Percentiles rank a stretch among this genome's conserved stretches.
These are phyloP conservation scores for Celoporthe dispersa DNA, from an alignment of 2,329 filamentous ascomycete genomes.

Conservation along the genomic window DNA sequence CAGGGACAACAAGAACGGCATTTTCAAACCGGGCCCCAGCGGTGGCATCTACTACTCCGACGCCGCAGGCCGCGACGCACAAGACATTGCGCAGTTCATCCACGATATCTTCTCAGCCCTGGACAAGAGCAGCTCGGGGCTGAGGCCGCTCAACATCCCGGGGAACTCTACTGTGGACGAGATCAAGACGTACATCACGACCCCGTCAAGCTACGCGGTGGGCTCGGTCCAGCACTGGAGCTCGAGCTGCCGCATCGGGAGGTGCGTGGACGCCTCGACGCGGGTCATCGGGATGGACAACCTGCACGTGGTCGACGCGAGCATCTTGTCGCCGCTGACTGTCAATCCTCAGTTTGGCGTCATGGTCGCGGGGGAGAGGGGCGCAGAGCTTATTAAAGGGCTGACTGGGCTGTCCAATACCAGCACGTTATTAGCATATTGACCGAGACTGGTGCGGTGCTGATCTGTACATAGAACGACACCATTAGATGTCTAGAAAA, in stretches of 20 bases:
- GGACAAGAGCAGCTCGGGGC: conserved; percentile 38
- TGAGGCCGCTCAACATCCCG: conserved; percentile 54
- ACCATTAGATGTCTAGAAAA: background rate
- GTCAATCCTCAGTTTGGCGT: conserved; percentile 60
- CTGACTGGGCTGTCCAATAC: conserved; percentile 1
- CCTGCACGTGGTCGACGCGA: conserved; percentile 56
- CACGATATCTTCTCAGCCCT: conserved; percentile 53
- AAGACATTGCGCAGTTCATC: conserved; percentile 55
- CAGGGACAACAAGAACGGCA: conserved; percentile 39
- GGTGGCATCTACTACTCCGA: conserved; percentile 52
- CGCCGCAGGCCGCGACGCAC: conserved; percentile 46
- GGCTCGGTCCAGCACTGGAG: conserved; percentile 59
- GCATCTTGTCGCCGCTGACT: conserved; percentile 54
- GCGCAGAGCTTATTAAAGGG: conserved; percentile 49
- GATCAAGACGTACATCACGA: conserved; percentile 55
- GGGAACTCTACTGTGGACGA: conserved; percentile 50
- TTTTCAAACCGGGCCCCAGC: conserved; percentile 47
- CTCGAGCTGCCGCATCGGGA: conserved; percentile 54
- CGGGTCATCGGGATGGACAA: conserved; percentile 54
- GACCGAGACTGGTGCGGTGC: too few relatives aligned
- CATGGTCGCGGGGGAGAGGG: conserved; percentile 58
- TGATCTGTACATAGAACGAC: background rate
- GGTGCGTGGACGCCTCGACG: conserved; percentile 53
- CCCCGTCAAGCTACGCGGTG: conserved; percentile 49
- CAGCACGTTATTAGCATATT: background rate